A percentile compares a stretch with the other conserved stretches of the same genome.
Evolutionary conservation across 2,329 filamentous ascomycete genomes (phyloP).

Genomic region (Apiospora saccharicola): DNA sequence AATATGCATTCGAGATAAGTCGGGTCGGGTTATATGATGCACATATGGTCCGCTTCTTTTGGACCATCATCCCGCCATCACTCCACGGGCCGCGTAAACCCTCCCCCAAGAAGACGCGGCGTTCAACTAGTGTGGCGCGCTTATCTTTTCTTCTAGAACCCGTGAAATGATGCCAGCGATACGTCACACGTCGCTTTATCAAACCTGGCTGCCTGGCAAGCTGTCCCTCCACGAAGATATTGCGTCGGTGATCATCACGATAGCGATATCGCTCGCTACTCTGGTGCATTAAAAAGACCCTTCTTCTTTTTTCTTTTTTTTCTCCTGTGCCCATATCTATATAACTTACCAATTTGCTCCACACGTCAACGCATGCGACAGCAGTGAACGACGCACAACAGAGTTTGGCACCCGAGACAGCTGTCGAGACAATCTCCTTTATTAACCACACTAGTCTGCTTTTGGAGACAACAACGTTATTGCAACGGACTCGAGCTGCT

Average conservation of each 20-base stretch:
- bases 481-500: not conserved
- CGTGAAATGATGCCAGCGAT: not conserved
- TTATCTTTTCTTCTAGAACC: not conserved
- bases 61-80: slow-evolving; percentile 21
- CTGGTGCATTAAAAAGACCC: not conserved
- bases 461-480: not conserved
- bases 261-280: not conserved
- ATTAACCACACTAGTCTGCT: not conserved
- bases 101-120: not conserved
- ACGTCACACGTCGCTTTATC: slow-evolving; percentile 5
- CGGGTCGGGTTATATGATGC: slow-evolving; percentile 8
- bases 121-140: not conserved
- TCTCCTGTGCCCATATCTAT: not conserved
- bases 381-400: not conserved
- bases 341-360: not conserved
- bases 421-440: not conserved
- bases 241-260: not conserved
- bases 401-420: not conserved
- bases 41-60: slow-evolving; percentile 5
- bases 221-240: not conserved
- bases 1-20: not conserved
- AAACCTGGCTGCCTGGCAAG: not conserved
- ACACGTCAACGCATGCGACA: not conserved
- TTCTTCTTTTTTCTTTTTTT: too few species aligned
- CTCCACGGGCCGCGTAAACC: slow-evolving; percentile 18